A percentile compares a stretch with the other conserved stretches of the same genome.
phyloP scores from a whole-genome alignment of 2,329 filamentous ascomycete genomes.

The Ascochyta viciae-villosae region DNA sequence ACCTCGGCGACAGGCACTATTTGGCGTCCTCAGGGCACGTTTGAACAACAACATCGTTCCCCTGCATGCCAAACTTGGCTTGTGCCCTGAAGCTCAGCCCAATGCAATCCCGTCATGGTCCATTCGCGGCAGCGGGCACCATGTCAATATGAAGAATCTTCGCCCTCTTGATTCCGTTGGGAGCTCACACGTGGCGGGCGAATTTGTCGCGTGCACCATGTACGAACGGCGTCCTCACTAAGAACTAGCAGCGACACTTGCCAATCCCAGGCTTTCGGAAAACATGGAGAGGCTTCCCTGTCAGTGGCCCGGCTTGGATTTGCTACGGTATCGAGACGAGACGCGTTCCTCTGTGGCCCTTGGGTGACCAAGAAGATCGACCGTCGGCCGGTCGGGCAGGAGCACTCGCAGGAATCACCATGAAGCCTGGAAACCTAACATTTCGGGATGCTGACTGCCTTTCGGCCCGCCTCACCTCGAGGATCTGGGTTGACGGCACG shows the following conservation, averaged over 20 bases:
- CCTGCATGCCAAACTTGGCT: constrained; percentile 1
- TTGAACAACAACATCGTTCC: constrained; percentile 10
- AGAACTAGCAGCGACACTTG: neutral
- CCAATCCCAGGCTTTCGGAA: neutral
- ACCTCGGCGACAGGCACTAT: neutral
- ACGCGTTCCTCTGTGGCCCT: neutral
- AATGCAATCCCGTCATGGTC: neutral
- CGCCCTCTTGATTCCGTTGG: neutral
- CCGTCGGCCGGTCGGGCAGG: neutral
- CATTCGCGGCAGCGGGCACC: constrained; percentile 3
- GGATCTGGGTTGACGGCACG: neutral
- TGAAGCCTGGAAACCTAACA: neutral
- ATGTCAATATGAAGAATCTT: neutral
- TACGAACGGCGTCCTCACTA: constrained; percentile 6
- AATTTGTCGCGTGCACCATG: neutral
- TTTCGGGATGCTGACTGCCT: neutral
- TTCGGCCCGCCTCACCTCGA: constrained; percentile 12
- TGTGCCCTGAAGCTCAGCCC: neutral
- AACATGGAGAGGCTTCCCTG: neutral
- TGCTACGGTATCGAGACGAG: neutral
- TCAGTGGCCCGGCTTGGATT: neutral
- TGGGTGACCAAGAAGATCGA: neutral
- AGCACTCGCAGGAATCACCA: neutral
- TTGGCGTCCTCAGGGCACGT: neutral
- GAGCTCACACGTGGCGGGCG: constrained; percentile 7